These are phyloP conservation scores for Jamesozyma piceae DNA, from an alignment of 805 yeast genomes.

Conservation along the genomic window DNA sequence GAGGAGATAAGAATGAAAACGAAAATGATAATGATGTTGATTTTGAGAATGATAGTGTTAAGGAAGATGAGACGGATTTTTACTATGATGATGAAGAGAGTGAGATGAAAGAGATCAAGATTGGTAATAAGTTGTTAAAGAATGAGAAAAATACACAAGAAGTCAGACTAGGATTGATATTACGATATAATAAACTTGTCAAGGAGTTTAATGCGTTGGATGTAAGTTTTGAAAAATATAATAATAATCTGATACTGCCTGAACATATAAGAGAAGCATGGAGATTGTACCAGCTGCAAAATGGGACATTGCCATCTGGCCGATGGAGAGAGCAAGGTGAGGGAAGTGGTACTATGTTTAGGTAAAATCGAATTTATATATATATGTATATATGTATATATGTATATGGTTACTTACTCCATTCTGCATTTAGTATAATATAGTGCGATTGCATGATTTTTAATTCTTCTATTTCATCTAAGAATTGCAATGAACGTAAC, in stretches of 20 bases:
- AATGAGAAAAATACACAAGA: slow-evolving; percentile 21
- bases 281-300: slow-evolving; percentile 63
- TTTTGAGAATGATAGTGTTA: slow-evolving; percentile 18
- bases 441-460: slow-evolving; percentile 44
- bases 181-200: slow-evolving; percentile 25
- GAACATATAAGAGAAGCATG: slow-evolving; percentile 85
- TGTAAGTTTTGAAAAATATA: slow-evolving; percentile 30
- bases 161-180: slow-evolving; percentile 22
- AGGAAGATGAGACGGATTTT: slow-evolving; percentile 24
- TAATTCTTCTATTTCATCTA: slow-evolving; percentile 54
- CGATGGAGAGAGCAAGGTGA: slow-evolving; percentile 68
- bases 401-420: slow-evolving; percentile 5
- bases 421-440: slow-evolving; percentile 31
- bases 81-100: slow-evolving; percentile 27
- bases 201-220: slow-evolving; percentile 23
- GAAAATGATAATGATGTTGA: slow-evolving; percentile 5
- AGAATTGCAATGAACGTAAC: slow-evolving; percentile 39
- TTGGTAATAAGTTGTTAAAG: slow-evolving; percentile 19
- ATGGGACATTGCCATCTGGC: slow-evolving; percentile 49
- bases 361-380: slow-evolving; percentile 29
- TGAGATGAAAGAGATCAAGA: slow-evolving; percentile 13
- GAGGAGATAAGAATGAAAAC: slow-evolving; percentile 6
- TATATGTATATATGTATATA: neutral
- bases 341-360: slow-evolving; percentile 59
- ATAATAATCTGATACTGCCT: slow-evolving; percentile 58